These are phyloP conservation scores for Trametes cinnabarina DNA, from an alignment of 768 basidiomycete genomes.

Conservation along the genomic window DNA sequence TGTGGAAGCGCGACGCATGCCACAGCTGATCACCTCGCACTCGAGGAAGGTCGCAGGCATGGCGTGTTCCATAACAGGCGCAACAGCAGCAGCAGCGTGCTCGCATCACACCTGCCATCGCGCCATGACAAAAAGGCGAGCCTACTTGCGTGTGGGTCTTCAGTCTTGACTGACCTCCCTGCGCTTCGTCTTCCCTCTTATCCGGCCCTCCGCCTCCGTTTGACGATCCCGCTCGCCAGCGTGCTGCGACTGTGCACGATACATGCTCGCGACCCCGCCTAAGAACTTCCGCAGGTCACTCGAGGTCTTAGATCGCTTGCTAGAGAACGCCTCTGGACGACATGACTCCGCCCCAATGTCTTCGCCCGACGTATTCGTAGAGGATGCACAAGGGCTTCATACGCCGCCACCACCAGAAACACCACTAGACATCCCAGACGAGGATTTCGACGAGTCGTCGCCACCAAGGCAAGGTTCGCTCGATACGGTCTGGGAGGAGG, in stretches of 20 bases:
- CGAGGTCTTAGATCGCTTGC: conserved; percentile 22
- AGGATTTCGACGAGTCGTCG: conserved; percentile 11
- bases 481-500: conserved; percentile 63
- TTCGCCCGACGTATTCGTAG: background rate
- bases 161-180: background rate
- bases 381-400: background rate
- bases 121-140: conserved; percentile 3
- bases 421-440: conserved; percentile 16
- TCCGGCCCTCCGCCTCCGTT: background rate
- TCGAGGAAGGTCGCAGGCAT: conserved; percentile 1
- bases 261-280: conserved; percentile 9
- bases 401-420: conserved; percentile 12
- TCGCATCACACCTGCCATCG: conserved; percentile 9
- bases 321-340: conserved; percentile 25
- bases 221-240: background rate
- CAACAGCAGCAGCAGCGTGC: conserved; percentile 7
- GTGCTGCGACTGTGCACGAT: background rate
- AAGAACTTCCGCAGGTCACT: conserved; percentile 17
- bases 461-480: conserved; percentile 34
- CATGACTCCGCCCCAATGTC: conserved; percentile 1
- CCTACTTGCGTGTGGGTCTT: conserved; percentile 1
- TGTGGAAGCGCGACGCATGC: background rate
- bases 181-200: background rate
- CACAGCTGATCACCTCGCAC: conserved; percentile 11
- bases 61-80: conserved; percentile 2